These are phyloP conservation scores for Neurospora sp. DNA, from an alignment of 2,329 filamentous ascomycete species.

Conservation along the genomic window DNA sequence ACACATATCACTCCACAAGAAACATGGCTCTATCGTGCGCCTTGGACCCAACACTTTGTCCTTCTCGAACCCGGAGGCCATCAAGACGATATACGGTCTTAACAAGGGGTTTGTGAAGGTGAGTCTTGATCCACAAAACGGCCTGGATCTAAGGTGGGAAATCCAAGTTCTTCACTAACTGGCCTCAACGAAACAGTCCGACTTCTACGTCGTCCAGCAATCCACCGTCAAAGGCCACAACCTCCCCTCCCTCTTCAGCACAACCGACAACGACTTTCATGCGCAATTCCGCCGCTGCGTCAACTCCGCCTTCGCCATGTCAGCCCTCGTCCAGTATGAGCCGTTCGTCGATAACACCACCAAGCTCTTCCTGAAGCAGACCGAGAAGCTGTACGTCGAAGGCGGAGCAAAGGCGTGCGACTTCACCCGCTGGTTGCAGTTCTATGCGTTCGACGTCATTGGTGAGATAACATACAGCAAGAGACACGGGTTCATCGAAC, in stretches of 20 bases:
- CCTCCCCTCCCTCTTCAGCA: conserved; percentile 66
- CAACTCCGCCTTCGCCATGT: conserved; percentile 70
- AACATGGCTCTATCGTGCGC: conserved; percentile 65
- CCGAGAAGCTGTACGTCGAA: conserved; percentile 44
- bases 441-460: conserved; percentile 74
- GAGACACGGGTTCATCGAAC: conserved; percentile 64
- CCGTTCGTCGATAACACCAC: conserved; percentile 70
- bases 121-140: conserved; percentile 9
- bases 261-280: conserved; percentile 65
- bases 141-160: neutral
- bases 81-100: conserved; percentile 69
- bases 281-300: conserved; percentile 65
- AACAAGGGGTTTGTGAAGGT: conserved; percentile 77
- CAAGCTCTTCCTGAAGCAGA: conserved; percentile 57
- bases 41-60: conserved; percentile 65
- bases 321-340: conserved; percentile 65
- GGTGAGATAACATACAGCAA: conserved; percentile 69
- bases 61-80: conserved; percentile 61
- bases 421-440: conserved; percentile 66
- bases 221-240: conserved; percentile 58
- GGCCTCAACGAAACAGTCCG: conserved; percentile 39
- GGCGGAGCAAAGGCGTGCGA: conserved; percentile 40
- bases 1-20: conserved; percentile 55
- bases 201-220: conserved; percentile 73
- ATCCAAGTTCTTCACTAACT: neutral